These are phyloP conservation scores for Zarea fungicola DNA, from an alignment of 2,329 filamentous ascomycete species.

Conservation along the genomic window DNA sequence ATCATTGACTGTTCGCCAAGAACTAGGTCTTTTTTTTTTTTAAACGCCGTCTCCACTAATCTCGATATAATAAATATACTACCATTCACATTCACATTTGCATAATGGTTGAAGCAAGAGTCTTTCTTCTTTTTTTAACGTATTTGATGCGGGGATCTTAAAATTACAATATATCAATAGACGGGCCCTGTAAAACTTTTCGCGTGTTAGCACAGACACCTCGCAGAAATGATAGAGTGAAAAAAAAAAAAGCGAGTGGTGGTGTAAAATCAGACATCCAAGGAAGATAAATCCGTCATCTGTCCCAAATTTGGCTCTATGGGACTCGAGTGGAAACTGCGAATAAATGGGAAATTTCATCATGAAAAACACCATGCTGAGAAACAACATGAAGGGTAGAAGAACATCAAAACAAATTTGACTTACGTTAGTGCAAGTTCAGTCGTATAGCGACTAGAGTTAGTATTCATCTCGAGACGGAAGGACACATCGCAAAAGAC, in stretches of 20 bases:
- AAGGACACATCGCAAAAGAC: neutral
- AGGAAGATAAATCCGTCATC: conserved; percentile 67
- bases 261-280: conserved; percentile 63
- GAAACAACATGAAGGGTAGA: conserved; percentile 7
- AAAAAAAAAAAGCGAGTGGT: conserved; percentile 15
- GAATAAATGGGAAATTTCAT: conserved; percentile 76
- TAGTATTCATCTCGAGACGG: neutral
- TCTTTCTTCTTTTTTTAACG: neutral
- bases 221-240: neutral
- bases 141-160: conserved; percentile 4
- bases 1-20: no score
- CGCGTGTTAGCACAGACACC: conserved; percentile 20
- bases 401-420: conserved; percentile 16
- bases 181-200: conserved; percentile 15
- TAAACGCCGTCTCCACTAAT: no score
- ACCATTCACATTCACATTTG: neutral
- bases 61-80: no score
- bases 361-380: conserved; percentile 38
- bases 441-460: neutral
- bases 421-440: conserved; percentile 11
- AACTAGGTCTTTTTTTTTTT: no score
- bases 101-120: neutral
- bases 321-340: conserved; percentile 84
- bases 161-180: neutral
- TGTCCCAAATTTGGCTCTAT: conserved; percentile 62